These are phyloP conservation scores for Rosa chinensis DNA, from an alignment of 306 rosid species.

Conservation along the genomic window DNA sequence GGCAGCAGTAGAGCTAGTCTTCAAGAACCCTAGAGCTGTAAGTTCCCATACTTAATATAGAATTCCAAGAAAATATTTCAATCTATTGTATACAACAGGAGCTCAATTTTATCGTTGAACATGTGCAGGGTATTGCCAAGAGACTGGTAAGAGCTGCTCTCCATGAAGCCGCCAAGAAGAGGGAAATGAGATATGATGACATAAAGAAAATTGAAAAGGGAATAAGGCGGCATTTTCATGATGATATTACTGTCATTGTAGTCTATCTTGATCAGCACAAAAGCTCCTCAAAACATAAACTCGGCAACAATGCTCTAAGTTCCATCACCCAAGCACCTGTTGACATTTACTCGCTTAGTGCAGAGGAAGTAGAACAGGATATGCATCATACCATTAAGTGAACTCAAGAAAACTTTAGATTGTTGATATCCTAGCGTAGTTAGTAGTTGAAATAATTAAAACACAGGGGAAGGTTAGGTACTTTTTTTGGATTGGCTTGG, in stretches of 20 bases:
- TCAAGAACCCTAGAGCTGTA: slow-evolving; percentile 85
- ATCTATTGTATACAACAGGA: neutral
- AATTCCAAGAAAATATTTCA: neutral
- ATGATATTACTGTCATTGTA: slow-evolving; percentile 86
- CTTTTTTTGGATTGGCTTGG: neutral
- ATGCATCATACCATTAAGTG: slow-evolving; percentile 33
- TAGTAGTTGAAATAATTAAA: neutral
- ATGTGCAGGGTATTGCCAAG: slow-evolving; percentile 87
- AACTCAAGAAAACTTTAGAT: slow-evolving; percentile 25
- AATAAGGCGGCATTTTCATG: slow-evolving; percentile 83
- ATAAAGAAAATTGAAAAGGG: slow-evolving; percentile 82
- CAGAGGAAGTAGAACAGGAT: slow-evolving; percentile 47
- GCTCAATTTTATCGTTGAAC: slow-evolving; percentile 9
- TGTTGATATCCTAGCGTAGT: slow-evolving; percentile 10
- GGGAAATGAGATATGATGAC: slow-evolving; percentile 88
- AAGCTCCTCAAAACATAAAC: slow-evolving; percentile 39
- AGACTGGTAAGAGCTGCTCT: slow-evolving; percentile 86
- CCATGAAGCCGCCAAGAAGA: slow-evolving; percentile 81
- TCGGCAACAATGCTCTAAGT: slow-evolving; percentile 44
- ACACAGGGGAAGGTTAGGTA: neutral
- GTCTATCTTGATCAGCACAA: slow-evolving; percentile 73
- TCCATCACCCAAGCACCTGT: slow-evolving; percentile 72
- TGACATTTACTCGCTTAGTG: slow-evolving; percentile 71
- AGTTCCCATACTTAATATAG: slow-evolving; percentile 34
- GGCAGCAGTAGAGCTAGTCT: slow-evolving; percentile 82